Base-by-base conservation (phyloP, 163 green algal species). In the Chlorella variabilis region DNA sequence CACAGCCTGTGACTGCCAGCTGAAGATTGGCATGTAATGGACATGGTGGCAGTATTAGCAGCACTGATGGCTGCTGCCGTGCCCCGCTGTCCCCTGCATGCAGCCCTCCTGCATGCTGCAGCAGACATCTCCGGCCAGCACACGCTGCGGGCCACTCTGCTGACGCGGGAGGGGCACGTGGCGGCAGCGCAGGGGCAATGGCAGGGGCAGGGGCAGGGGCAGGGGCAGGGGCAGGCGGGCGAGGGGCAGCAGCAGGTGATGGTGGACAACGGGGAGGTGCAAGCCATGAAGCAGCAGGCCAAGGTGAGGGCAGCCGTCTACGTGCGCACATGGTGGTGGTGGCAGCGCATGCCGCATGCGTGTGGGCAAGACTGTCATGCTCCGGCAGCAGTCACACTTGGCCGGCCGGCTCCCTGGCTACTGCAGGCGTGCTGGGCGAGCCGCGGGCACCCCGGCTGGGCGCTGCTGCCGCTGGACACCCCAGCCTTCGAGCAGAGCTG, bases 401-500 rank as follows among this genome's bases (percentile, higher is more conserved):
- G n/a, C n/a, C n/a, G n/a, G n/a, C n/a, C n/a, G n/a, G n/a, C n/a
- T n/a, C n/a, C n/a, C n/a, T 25, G 20, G 9, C 65, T 58, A 21
- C 61, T 20, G 27, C 78, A 84, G 69, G 80, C 70, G 4, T 67
- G 66, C 34, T 85, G 80, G 80, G 29, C 49, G 33, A 45, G 59
- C 25, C 34, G 61, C 1, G 71, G 80, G 11, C 80, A 85, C 48
- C 80, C 80, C 20, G 80, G 80, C 54, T 85, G 80, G 80, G 73
- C 80, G 25, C 6, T 80, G 29, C 41, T 80, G 45, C 36, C 25
- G 0, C 31, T 85, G 80, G 80, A 85, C 25, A 81, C 70, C 1
- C 2, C 5, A 3, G 33, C 33, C 9, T 85, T 85, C 33, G 29
- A 75, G 49, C 45, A 56, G 23, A 18, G 9, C 36, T 77, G 70